phyloP scores from a whole-genome alignment of 371 early-diverging fungal species.

The Saksenaea vasiformis region DNA sequence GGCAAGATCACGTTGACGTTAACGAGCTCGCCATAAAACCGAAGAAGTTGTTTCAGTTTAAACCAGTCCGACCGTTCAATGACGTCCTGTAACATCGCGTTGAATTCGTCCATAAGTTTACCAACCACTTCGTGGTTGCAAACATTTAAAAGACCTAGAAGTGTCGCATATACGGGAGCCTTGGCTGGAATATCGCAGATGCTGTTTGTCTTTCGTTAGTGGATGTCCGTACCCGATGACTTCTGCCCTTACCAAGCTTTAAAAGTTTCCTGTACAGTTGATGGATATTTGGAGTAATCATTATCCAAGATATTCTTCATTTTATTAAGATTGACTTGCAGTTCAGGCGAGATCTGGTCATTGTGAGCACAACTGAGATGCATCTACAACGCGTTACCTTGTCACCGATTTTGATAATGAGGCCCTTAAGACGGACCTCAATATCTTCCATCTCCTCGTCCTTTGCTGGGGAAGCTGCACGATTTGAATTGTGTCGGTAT shows the following conservation, averaged over 20 bases:
- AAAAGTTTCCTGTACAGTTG: conserved; percentile 62
- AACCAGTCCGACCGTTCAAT: conserved; percentile 64
- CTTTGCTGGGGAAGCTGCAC: conserved; percentile 20
- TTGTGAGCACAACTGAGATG: neutral
- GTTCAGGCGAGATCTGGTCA: conserved; percentile 53
- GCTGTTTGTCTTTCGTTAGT: conserved; percentile 35
- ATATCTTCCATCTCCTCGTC: conserved; percentile 68
- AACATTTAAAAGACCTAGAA: conserved; percentile 76
- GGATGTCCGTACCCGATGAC: neutral
- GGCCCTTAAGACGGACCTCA: conserved; percentile 66
- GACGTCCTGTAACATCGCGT: conserved; percentile 52
- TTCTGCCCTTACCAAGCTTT: conserved; percentile 59
- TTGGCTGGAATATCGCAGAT: conserved; percentile 80
- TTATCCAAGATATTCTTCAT: conserved; percentile 71
- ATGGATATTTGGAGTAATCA: conserved; percentile 68
- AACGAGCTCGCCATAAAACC: conserved; percentile 84
- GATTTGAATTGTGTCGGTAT: conserved; percentile 26
- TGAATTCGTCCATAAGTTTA: conserved; percentile 38
- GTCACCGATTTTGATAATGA: conserved; percentile 81
- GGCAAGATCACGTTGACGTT: conserved; percentile 77
- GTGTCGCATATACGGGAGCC: conserved; percentile 74
- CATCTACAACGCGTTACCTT: conserved; percentile 45
- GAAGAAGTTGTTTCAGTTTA: conserved; percentile 71
- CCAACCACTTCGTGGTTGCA: conserved; percentile 40
- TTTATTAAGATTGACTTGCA: conserved; percentile 67